These are phyloP conservation scores for Papiliotrema flavescens DNA, from an alignment of 1,284 basidiomycete species.

Conservation along the genomic window DNA sequence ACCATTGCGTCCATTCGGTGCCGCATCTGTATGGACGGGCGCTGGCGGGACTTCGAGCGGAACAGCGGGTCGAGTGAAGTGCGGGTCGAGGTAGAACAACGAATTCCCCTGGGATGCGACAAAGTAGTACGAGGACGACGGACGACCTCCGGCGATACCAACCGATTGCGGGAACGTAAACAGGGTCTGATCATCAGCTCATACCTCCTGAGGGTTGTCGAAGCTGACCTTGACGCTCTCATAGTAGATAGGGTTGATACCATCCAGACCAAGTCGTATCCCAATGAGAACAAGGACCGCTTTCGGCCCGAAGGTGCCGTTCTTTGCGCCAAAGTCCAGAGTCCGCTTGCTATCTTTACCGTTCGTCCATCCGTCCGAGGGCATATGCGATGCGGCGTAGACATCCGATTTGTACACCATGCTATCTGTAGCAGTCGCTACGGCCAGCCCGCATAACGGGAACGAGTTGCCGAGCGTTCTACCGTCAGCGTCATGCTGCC, in stretches of 20 bases:
- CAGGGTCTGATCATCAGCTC: constrained; percentile 56
- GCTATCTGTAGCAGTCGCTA: constrained; percentile 77
- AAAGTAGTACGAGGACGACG: constrained; percentile 95
- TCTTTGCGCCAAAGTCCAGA: not conserved
- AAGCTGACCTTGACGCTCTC: constrained; percentile 78
- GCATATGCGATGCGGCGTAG: constrained; percentile 66
- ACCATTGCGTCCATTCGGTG: not conserved
- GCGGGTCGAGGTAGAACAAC: constrained; percentile 94
- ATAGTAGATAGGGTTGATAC: constrained; percentile 93
- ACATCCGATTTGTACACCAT: constrained; percentile 84
- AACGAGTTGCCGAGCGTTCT: constrained; percentile 76
- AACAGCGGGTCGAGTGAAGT: constrained; percentile 78
- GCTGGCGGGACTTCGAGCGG: constrained; percentile 64
- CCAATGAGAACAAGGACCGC: constrained; percentile 86
- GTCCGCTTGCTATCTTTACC: not conserved
- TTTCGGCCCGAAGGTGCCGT: constrained; percentile 65
- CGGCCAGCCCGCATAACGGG: constrained; percentile 74
- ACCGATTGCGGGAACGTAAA: constrained; percentile 94
- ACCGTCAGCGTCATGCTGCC: not conserved
- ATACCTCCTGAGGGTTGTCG: not conserved
- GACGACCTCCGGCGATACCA: constrained; percentile 92
- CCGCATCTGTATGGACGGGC: constrained; percentile 3
- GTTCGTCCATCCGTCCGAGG: constrained; percentile 31
- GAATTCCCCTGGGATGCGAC: constrained; percentile 85
- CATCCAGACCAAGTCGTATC: constrained; percentile 81